Evolutionary conservation across 2,329 filamentous ascomycete species (phyloP).

Genomic region (Talaromyces sp.): DNA sequence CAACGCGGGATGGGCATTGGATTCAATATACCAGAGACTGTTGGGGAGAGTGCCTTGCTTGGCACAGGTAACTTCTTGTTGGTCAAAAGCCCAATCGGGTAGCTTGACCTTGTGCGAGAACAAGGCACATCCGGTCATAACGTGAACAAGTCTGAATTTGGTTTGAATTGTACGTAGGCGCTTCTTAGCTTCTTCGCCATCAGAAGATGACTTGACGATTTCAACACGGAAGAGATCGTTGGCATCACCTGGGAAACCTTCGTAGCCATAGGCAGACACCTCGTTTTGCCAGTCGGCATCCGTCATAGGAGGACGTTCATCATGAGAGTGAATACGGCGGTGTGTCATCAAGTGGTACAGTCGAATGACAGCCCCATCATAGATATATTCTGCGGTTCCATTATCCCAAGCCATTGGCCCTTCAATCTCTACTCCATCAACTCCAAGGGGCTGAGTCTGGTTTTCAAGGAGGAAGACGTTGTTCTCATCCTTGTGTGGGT

Average conservation of each 20-base stretch:
- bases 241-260: conserved; percentile 93
- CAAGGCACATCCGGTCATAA: conserved; percentile 94
- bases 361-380: conserved; percentile 75
- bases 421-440: conserved; percentile 68
- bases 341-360: conserved; percentile 81
- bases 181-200: conserved; percentile 72
- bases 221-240: conserved; percentile 95
- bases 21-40: conserved; percentile 94
- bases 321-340: conserved; percentile 88
- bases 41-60: conserved; percentile 88
- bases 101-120: conserved; percentile 99
- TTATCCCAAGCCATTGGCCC: conserved; percentile 83
- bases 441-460: conserved; percentile 81
- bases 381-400: conserved; percentile 65
- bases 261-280: conserved; percentile 94
- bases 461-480: conserved; percentile 94
- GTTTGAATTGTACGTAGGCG: conserved; percentile 90
- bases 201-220: conserved; percentile 86
- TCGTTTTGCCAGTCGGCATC: conserved; percentile 95
- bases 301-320: conserved; percentile 80
- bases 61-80: conserved; percentile 98
- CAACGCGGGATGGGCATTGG: conserved; percentile 78
- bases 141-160: conserved; percentile 90
- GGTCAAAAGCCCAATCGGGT: conserved; percentile 94
- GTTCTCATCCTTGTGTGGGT: conserved; percentile 98